Conservation (phyloP, 768 basidiomycete species). For the Tremella mesenterica region DNA sequence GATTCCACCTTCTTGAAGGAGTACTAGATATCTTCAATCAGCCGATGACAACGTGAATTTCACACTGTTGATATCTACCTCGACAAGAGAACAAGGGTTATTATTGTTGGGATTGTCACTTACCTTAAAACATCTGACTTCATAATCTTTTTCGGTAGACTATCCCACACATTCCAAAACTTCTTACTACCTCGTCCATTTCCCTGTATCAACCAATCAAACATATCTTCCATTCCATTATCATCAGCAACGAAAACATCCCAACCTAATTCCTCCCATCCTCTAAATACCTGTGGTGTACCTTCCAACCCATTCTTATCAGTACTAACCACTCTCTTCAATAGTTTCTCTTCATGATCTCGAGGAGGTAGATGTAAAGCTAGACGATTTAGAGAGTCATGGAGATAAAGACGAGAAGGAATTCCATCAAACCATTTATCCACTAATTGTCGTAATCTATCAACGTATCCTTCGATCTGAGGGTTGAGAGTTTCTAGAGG, state of each 20-base stretch:
- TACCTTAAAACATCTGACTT: not conserved
- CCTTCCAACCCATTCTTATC: not conserved
- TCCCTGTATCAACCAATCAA: not conserved
- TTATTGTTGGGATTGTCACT: not conserved
- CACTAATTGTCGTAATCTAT: not conserved
- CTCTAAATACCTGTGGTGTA: not conserved
- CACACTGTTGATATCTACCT: no score
- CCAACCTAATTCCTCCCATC: not conserved
- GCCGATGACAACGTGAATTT: not conserved
- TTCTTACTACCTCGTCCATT: not conserved
- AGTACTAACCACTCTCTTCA: not conserved
- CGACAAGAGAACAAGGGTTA: no score
- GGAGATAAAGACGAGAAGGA: not conserved
- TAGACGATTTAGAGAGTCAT: not conserved
- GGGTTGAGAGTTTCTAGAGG: not conserved
- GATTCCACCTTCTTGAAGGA: slow-evolving; percentile 39
- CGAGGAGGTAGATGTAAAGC: not conserved
- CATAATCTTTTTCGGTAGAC: not conserved
- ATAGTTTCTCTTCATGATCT: not conserved
- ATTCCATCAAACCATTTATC: not conserved
- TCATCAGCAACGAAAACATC: not conserved
- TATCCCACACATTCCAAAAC: slow-evolving; percentile 1
- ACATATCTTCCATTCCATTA: not conserved
- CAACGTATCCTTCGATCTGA: not conserved
- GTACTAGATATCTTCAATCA: slow-evolving; percentile 30